Evolutionary conservation across 2,329 filamentous ascomycete species (phyloP).

Genomic region (Curvularia verruculosa): DNA sequence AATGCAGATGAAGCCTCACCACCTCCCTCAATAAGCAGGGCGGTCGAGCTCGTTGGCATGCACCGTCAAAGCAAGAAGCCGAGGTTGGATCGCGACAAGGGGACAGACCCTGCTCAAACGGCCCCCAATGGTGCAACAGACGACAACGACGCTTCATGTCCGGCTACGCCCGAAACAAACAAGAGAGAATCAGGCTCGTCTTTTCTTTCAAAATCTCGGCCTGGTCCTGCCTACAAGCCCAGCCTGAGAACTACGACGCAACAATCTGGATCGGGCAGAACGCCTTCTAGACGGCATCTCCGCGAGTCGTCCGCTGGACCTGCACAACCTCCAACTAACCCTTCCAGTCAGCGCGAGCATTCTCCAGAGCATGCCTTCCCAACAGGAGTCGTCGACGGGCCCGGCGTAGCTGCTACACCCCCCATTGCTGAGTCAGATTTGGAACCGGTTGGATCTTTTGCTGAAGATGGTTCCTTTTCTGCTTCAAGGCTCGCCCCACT

Average conservation of each 20-base stretch:
- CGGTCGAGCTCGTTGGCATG: conserved; percentile 56
- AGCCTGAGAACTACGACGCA: conserved; percentile 30
- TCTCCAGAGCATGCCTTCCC: conserved; percentile 32
- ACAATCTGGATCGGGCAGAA: conserved; percentile 18
- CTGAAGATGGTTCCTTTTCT: conserved; percentile 24
- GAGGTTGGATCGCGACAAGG: conserved; percentile 41
- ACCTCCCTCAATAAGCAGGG: conserved; percentile 61
- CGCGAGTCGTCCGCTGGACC: conserved; percentile 36
- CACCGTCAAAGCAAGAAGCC: conserved; percentile 60
- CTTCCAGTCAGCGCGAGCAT: conserved; percentile 20
- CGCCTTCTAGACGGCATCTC: conserved; percentile 31
- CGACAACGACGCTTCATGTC: conserved; percentile 43
- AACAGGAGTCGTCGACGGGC: conserved; percentile 39
- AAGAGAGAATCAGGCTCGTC: conserved; percentile 32
- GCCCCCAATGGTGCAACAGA: conserved; percentile 39
- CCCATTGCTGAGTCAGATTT: conserved; percentile 75
- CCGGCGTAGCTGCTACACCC: conserved; percentile 72
- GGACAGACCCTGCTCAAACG: conserved; percentile 21
- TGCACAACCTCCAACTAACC: conserved; percentile 24
- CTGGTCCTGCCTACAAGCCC: conserved; percentile 24
- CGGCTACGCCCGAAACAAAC: conserved; percentile 49
- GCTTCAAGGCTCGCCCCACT: conserved; percentile 57
- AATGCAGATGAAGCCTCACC: conserved; percentile 50
- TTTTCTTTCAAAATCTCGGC: conserved; percentile 26
- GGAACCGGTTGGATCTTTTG: conserved; percentile 62